Conservation (phyloP, 257 asterid genomes). For the Agastache rugosa region DNA sequence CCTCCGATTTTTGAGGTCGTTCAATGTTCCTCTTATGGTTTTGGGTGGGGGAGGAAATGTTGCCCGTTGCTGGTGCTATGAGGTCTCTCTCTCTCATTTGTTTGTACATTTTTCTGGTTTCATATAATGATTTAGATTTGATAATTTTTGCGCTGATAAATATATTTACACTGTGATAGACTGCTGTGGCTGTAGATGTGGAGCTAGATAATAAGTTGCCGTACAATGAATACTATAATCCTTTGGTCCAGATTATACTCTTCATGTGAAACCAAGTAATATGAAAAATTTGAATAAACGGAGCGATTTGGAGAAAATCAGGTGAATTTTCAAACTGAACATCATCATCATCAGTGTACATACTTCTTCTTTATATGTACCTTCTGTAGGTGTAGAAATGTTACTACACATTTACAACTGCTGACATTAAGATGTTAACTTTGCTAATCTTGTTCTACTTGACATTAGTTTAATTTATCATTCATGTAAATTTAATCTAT, state of each 20-base stretch:
- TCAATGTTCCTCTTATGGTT: conserved; percentile 55
- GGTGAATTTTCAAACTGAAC: conserved; percentile 42
- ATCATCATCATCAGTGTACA: conserved; percentile 18
- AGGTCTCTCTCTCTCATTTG: conserved; percentile 37
- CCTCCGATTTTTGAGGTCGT: conserved; percentile 50
- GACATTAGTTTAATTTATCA: background rate
- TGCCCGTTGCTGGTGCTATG: conserved; percentile 65
- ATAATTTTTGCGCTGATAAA: conserved; percentile 20
- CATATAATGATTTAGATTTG: background rate
- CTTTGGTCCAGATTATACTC: conserved; percentile 84
- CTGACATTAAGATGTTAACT: background rate
- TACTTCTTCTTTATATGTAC: background rate
- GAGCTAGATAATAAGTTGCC: conserved; percentile 88
- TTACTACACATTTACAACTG: background rate
- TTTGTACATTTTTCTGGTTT: background rate
- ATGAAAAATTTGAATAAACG: conserved; percentile 68
- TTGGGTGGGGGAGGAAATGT: conserved; percentile 61
- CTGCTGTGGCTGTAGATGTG: conserved; percentile 88
- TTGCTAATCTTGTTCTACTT: conserved; percentile 5
- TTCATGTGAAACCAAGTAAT: conserved; percentile 66
- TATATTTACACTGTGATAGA: conserved; percentile 55
- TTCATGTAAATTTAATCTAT: background rate
- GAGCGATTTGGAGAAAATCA: conserved; percentile 74
- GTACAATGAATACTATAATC: conserved; percentile 80
- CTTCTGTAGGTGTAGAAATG: background rate